Evolutionary conservation across 441 rosid species (phyloP), one percentile per base, ranked within the genome.

Genomic region (Iberis amara): DNA sequence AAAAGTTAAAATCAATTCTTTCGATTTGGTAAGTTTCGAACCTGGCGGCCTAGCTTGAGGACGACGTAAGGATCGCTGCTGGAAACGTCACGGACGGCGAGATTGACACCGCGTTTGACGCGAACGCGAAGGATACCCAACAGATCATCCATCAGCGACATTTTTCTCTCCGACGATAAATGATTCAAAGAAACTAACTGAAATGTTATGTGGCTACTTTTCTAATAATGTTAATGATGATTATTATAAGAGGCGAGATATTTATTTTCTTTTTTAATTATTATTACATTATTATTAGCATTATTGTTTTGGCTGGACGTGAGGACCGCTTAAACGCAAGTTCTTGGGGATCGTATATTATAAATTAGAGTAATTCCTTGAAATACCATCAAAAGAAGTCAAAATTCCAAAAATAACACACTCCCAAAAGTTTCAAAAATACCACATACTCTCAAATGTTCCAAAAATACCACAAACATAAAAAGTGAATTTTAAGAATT

Each of bases 51-150:
- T 26, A 62, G 40, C 54, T 59, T 59, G 61, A 66, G 61, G 9
- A 66, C 70, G 14, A 47, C 61, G 65, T 66, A 66, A 66, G 70
- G 70, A 66, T 66, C 70, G 39, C 70, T 66, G 13, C 61, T 66
- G 6, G 51, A 53, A 7, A 66, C 65, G n/a, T 66, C 65, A 18
- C 70, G 70, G 30, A 66, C 61, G 40, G 70, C 72, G 53, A 67
- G 67, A 15, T 61, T 61, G 6, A 60, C 18, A 28, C 66, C 67
- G 3, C 68, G 68, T 51, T 61, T 48, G 27, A 56, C 72, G 5
- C 42, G 68, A 44, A 68, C 63, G 4, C 62, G 68, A 39, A 61
- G 66, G 68, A 62, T 52, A 38, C 68, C 72, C 41, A 55, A n/a
- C 3, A 68, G 23, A 51, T 60, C 62, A 44, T 62, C 68, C 59